Base-by-base conservation (phyloP, 176 grass and related monocot genomes). In the Calamus simplicifolius region DNA sequence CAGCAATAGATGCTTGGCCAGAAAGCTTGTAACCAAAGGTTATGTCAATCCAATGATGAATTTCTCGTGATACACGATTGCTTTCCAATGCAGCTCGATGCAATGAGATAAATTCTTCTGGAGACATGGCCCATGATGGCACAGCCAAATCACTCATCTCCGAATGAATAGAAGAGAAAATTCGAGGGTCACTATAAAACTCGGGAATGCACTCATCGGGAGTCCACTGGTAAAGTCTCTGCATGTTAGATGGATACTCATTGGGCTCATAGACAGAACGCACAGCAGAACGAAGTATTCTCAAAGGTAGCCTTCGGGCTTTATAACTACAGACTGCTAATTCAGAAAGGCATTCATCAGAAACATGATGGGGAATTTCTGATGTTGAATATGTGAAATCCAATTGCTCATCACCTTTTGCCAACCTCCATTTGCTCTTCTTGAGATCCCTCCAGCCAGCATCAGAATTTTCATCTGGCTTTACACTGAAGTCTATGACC, bases 41-140 rank as follows among this genome's bases (percentile, higher is more conserved):
- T 76, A 96, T 82, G 78, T 96, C 91, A 69, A 96, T 96, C 91
- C 91, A 96, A 60, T 96, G 74, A 76, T 96, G 91, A 70, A 96
- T 67, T 28, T 90, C 75, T 66, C 61, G 75, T n/a, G 91, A 96
- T 48, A 96, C 91, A 72, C 63, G 50, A n/a, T 85, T 86, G 50
- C 91, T 87, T 63, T 96, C 86, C 61, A 96, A 79, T 52, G 86
- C 86, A 70, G 84, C 77, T 73, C 83, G 74, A 69, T 96, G 91
- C 62, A 96, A 64, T 71, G 66, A 85, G 69, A 96, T 84, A 75
- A 96, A 96, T 64, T 96, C 91, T 67, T 90, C 86, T 29, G 77
- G 56, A 51, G 75, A 87, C 54, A 65, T 70, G 50, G 66, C 80
- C 91, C 91, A 96, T 50, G 78, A 72, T 54, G 91, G 91, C 66